Conservation (phyloP, 2,329 filamentous ascomycete genomes). For the Monosporascus sp. region DNA sequence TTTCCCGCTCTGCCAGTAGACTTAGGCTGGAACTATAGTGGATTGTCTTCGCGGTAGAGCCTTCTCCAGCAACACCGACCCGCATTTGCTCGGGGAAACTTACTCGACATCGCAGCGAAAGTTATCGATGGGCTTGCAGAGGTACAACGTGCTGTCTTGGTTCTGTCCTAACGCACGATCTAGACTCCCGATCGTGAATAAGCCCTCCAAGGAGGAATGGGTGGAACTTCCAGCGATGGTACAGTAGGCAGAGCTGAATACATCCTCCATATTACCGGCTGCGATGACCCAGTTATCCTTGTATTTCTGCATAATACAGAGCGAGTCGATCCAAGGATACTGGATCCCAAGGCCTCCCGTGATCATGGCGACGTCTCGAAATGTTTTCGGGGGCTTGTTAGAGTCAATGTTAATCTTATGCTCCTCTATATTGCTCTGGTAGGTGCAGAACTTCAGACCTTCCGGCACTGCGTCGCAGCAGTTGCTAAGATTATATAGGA, state of each 20-base stretch:
- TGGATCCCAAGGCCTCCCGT: neutral
- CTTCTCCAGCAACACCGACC: conserved; percentile 14
- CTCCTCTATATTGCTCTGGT: neutral
- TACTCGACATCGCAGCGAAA: conserved; percentile 11
- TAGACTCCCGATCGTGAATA: neutral
- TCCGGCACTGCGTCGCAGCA: conserved; percentile 2
- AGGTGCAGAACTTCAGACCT: neutral
- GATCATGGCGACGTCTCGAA: neutral
- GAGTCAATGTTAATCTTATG: conserved; percentile 1
- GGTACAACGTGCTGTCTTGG: neutral
- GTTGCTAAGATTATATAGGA: conserved; percentile 4
- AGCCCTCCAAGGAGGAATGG: conserved; percentile 4
- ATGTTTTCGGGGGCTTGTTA: neutral
- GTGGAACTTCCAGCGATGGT: conserved; percentile 10
- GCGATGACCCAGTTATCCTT: conserved; percentile 1
- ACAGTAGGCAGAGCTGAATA: conserved; percentile 12
- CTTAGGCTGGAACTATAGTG: conserved; percentile 9
- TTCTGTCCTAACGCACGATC: conserved; percentile 2
- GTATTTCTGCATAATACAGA: conserved; percentile 5
- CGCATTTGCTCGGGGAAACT: conserved; percentile 6
- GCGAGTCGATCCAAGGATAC: conserved; percentile 7
- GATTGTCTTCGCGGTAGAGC: conserved; percentile 11
- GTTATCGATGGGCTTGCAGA: conserved; percentile 11
- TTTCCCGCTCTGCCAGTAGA: conserved; percentile 14
- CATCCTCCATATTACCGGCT: conserved; percentile 7